These are phyloP conservation scores for Yamadazyma paraphyllophila DNA, from an alignment of 805 yeast species.

Conservation along the genomic window DNA sequence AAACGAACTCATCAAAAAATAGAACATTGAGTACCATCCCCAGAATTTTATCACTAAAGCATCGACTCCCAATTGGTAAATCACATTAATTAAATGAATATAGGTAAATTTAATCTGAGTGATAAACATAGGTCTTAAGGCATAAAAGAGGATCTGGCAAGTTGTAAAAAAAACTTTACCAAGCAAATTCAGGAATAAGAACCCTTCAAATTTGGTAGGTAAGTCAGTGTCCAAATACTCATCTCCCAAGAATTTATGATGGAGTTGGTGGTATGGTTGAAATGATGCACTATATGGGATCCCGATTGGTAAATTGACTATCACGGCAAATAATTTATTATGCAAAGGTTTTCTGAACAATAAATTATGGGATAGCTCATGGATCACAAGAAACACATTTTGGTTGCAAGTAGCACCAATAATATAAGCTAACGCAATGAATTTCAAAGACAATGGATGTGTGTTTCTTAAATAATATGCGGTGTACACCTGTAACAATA, in stretches of 20 bases:
- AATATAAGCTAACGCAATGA: slow-evolving; percentile 64
- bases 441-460: slow-evolving; percentile 50
- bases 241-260: slow-evolving; percentile 89
- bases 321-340: slow-evolving; percentile 73
- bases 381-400: slow-evolving; percentile 82
- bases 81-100: slow-evolving; percentile 68
- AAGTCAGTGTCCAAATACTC: slow-evolving; percentile 80
- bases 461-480: slow-evolving; percentile 64
- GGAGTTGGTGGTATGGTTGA: slow-evolving; percentile 88
- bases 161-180: slow-evolving; percentile 92
- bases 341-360: slow-evolving; percentile 76
- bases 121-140: slow-evolving; percentile 84
- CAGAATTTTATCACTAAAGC: slow-evolving; percentile 52
- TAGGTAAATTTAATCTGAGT: slow-evolving; percentile 72
- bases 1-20: slow-evolving; percentile 74
- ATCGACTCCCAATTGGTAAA: slow-evolving; percentile 61
- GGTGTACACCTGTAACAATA: slow-evolving; percentile 58
- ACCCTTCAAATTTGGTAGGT: slow-evolving; percentile 78
- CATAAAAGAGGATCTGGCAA: slow-evolving; percentile 85
- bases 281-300: slow-evolving; percentile 86
- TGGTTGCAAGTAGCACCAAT: slow-evolving; percentile 87
- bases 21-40: slow-evolving; percentile 63
- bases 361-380: slow-evolving; percentile 82
- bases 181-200: slow-evolving; percentile 67
- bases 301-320: slow-evolving; percentile 83